Percentiles rank a stretch among this genome's conserved stretches.
Evolutionary conservation across 2,329 filamentous ascomycete genomes (phyloP).

Genomic region (Leptographium lundbergii): DNA sequence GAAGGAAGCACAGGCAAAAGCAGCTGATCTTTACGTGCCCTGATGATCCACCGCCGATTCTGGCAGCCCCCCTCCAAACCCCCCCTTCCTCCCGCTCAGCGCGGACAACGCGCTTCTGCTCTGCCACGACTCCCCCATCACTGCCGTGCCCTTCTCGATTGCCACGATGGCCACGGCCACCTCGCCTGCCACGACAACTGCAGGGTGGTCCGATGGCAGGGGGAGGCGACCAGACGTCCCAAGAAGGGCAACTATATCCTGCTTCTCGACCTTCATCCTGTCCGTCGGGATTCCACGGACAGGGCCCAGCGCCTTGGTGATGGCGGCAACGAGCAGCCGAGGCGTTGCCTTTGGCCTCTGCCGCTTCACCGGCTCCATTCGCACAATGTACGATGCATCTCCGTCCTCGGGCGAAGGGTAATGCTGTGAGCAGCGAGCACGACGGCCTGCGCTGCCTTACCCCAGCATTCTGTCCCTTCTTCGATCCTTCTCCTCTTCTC

Average conservation of each 20-base stretch:
- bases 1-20: not conserved
- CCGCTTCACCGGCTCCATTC: not conserved
- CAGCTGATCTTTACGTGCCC: not conserved
- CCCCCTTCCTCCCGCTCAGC: too few relatives aligned
- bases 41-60: not conserved
- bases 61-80: not conserved
- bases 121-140: not conserved
- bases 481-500: too few relatives aligned
- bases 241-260: not conserved
- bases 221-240: not conserved
- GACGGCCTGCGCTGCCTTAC: not conserved
- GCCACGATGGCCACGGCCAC: not conserved
- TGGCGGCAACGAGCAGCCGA: too few relatives aligned
- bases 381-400: too few relatives aligned
- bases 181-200: not conserved
- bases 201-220: not conserved
- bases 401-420: not conserved
- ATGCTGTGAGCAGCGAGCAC: too few relatives aligned
- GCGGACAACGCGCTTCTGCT: too few relatives aligned
- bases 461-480: not conserved
- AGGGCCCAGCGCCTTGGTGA: not conserved
- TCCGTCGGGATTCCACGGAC: not conserved
- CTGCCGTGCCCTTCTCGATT: not conserved
- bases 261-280: too few relatives aligned
- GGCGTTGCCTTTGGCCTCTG: not conserved